Evolutionary conservation across 768 basidiomycete species (phyloP).

Genomic region (Amanita pseudoporphyria): DNA sequence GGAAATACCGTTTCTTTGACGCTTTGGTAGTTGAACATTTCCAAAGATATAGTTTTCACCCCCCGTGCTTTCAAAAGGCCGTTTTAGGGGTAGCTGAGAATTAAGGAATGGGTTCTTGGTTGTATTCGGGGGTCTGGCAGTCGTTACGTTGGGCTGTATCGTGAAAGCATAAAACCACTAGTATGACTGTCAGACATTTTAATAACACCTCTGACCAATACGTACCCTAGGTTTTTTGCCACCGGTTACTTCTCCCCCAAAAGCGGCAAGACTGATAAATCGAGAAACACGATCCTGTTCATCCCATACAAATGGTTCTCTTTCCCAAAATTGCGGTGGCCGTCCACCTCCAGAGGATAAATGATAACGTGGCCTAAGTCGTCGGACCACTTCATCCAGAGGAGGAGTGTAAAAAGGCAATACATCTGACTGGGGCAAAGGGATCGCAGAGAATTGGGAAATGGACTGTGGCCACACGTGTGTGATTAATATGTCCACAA

Average conservation of each 20-base stretch:
- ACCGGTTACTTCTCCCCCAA: slow-evolving; percentile 51
- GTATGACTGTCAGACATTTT: slow-evolving; percentile 7
- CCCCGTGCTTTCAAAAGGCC: slow-evolving; percentile 37
- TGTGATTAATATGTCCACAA: slow-evolving; percentile 75
- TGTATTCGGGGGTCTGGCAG: slow-evolving; percentile 44
- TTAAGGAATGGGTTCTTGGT: slow-evolving; percentile 66
- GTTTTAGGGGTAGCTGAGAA: slow-evolving; percentile 35
- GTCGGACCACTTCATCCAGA: slow-evolving; percentile 53
- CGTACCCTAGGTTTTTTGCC: slow-evolving; percentile 82
- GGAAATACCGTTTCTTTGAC: slow-evolving; percentile 38
- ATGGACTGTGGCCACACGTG: slow-evolving; percentile 69
- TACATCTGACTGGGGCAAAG: slow-evolving; percentile 38
- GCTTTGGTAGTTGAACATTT: slow-evolving; percentile 50
- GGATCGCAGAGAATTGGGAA: slow-evolving; percentile 46
- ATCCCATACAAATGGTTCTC: slow-evolving; percentile 86
- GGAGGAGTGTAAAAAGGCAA: slow-evolving; percentile 39
- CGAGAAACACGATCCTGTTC: slow-evolving; percentile 59
- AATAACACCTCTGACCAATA: slow-evolving; percentile 7
- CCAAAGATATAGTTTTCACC: slow-evolving; percentile 67
- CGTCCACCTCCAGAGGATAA: slow-evolving; percentile 60
- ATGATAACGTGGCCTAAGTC: slow-evolving; percentile 79
- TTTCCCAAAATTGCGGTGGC: slow-evolving; percentile 86
- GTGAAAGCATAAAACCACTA: slow-evolving; percentile 99
- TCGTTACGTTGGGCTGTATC: slow-evolving; percentile 46
- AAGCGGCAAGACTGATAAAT: slow-evolving; percentile 83